phyloP scores from a whole-genome alignment of 176 grass and related monocot genomes.

The Eleusine coracana region DNA sequence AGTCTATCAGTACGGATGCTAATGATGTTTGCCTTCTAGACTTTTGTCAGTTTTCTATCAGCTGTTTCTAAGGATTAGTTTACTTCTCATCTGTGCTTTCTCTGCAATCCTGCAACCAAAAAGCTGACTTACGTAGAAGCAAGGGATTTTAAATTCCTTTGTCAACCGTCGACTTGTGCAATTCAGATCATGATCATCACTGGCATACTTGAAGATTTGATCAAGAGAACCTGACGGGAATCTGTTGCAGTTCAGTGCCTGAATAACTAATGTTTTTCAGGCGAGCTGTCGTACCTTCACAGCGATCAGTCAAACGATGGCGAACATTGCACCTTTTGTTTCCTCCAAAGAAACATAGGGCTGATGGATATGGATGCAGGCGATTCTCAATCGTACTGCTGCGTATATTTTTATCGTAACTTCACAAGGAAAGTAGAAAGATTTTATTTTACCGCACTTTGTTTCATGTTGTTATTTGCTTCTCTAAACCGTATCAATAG shows the following conservation, averaged over 20 bases:
- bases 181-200: slow-evolving; percentile 7
- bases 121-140: background rate
- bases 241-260: background rate
- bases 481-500: background rate
- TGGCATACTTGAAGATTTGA: background rate
- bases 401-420: background rate
- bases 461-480: background rate
- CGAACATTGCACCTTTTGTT: background rate
- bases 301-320: background rate
- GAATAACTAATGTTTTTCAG: background rate
- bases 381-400: background rate
- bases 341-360: slow-evolving; percentile 7
- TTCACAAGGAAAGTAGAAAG: too few relatives aligned
- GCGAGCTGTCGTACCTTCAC: background rate
- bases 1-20: too few relatives aligned
- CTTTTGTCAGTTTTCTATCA: too few relatives aligned
- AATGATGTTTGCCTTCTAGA: too few relatives aligned
- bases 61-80: background rate
- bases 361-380: background rate
- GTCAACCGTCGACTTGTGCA: background rate
- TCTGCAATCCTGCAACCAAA: background rate
- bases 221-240: background rate
- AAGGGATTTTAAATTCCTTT: background rate
- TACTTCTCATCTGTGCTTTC: background rate
- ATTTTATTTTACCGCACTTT: background rate